These are phyloP conservation scores for Takashimella koratensis DNA, from an alignment of 1,284 basidiomycete genomes.

Conservation along the genomic window DNA sequence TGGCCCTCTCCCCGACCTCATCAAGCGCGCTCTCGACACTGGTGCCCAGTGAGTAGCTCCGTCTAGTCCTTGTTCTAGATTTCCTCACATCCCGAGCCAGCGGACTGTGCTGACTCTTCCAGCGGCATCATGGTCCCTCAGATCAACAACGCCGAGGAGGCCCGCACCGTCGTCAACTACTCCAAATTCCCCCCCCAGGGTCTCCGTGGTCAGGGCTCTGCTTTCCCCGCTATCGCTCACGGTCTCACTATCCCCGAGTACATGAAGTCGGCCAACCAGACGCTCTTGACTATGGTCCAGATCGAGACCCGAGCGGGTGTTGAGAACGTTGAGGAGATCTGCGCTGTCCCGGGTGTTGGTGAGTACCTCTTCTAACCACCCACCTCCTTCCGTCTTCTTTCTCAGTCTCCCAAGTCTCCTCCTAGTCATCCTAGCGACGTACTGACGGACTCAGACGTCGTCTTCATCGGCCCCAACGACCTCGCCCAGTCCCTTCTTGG, in stretches of 20 bases:
- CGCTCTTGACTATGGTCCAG: conserved; percentile 29
- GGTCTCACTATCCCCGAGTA: conserved; percentile 34
- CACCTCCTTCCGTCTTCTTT: too few species aligned
- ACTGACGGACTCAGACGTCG: conserved; percentile 20
- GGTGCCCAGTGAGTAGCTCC: conserved; percentile 35
- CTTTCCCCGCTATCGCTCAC: conserved; percentile 28
- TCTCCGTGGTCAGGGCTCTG: conserved; percentile 36
- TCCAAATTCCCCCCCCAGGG: conserved; percentile 39
- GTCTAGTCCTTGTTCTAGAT: not conserved
- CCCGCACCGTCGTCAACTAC: conserved; percentile 21
- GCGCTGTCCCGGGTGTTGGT: conserved; percentile 34
- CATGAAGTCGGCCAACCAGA: conserved; percentile 30
- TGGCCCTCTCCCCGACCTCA: conserved; percentile 19
- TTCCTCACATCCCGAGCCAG: not conserved
- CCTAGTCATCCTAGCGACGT: too few species aligned
- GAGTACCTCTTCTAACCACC: conserved; percentile 4
- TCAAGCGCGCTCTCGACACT: conserved; percentile 42
- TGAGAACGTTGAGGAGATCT: conserved; percentile 37
- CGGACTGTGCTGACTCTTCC: not conserved
- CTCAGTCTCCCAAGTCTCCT: too few species aligned
- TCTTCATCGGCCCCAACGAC: conserved; percentile 44
- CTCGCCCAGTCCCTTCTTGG: conserved; percentile 35
- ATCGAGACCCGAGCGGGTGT: conserved; percentile 36
- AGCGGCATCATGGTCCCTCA: conserved; percentile 38
- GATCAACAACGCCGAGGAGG: conserved; percentile 35